phyloP scores from a whole-genome alignment of 129 eudicot species.

The Ambrosia artemisiifolia region DNA sequence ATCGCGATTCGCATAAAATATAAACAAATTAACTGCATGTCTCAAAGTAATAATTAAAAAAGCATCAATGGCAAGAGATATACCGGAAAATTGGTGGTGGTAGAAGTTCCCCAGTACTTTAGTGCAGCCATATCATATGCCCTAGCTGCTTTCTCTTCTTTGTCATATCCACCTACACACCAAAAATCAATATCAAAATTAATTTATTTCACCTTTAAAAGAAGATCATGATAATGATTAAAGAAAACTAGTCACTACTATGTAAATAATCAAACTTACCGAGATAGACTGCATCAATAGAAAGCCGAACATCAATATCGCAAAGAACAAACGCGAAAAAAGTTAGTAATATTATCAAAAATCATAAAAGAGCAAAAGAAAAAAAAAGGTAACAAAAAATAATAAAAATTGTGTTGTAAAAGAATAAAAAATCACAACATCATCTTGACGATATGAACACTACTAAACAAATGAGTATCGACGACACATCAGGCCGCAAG shows the following conservation, averaged over 20 bases:
- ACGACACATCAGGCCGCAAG: too few species aligned
- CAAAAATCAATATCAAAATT: background rate
- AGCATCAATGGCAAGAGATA: background rate
- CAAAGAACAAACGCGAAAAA: background rate
- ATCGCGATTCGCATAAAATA: background rate
- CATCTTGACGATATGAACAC: too few species aligned
- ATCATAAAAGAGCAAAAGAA: background rate
- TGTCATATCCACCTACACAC: slow-evolving; percentile 90
- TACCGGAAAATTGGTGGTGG: slow-evolving; percentile 98
- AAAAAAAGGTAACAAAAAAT: background rate
- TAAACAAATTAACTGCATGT: background rate
- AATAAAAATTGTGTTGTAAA: background rate
- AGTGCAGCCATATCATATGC: slow-evolving; percentile 97
- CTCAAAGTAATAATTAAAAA: background rate
- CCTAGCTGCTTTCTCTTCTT: slow-evolving; percentile 99
- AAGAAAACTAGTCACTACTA: too few species aligned
- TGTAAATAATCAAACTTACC: slow-evolving; percentile 45
- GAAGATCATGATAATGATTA: background rate
- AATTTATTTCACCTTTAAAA: background rate
- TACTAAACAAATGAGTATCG: too few species aligned
- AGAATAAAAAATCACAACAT: too few species aligned
- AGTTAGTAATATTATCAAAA: background rate
- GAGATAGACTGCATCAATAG: slow-evolving; percentile 59
- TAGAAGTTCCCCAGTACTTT: slow-evolving; percentile 98
- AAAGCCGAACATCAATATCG: background rate